Conservation (phyloP, 331 rosid species). For the Malus hybrid region DNA sequence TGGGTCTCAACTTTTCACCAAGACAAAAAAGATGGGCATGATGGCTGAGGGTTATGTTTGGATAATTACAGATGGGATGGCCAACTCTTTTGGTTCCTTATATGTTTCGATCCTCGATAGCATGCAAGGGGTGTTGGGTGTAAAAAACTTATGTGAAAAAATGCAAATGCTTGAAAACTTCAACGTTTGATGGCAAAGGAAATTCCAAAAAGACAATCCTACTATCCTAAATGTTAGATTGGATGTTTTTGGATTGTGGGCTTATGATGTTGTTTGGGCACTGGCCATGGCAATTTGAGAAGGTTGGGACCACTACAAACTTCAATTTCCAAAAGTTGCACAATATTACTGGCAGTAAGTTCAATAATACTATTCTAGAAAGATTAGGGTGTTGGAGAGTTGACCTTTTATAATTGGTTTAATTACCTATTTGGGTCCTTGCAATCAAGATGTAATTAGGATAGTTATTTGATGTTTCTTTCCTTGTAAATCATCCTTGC, state of each 20-base stretch:
- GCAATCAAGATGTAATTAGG: too few relatives aligned
- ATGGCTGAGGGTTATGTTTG: not conserved
- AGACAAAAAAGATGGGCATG: not conserved
- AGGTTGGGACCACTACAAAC: not conserved
- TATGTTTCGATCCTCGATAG: not conserved
- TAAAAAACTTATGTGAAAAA: not conserved
- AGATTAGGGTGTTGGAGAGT: too few relatives aligned
- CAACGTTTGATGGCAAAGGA: not conserved
- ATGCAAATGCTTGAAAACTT: not conserved
- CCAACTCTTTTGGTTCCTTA: not conserved
- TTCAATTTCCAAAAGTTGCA: not conserved
- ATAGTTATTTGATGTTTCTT: too few relatives aligned
- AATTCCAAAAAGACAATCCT: not conserved
- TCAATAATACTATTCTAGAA: not conserved
- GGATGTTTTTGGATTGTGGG: not conserved
- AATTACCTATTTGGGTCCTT: too few relatives aligned
- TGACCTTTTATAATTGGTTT: too few relatives aligned
- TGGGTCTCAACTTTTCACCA: not conserved
- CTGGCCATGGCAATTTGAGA: not conserved
- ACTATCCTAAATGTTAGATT: not conserved
- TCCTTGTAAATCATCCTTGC: too few relatives aligned
- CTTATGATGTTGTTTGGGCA: not conserved
- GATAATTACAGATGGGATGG: not conserved
- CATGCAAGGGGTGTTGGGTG: not conserved
- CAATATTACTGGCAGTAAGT: not conserved